Evolutionary conservation across 2,329 filamentous ascomycete genomes (phyloP).

Genomic region (Arthroderma sp.): DNA sequence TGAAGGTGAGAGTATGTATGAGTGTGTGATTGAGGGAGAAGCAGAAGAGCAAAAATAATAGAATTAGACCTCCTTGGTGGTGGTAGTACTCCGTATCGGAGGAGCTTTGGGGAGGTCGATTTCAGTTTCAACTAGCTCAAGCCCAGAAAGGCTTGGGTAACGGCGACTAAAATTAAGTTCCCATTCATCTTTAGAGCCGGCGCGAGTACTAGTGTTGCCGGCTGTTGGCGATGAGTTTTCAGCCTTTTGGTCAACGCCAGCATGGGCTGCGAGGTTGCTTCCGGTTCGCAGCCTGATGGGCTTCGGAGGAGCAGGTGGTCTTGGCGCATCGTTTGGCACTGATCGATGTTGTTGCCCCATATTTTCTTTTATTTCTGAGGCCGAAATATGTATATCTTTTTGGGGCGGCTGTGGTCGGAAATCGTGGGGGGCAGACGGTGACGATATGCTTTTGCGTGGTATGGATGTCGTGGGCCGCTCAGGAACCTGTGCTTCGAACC

Average conservation of each 20-base stretch:
- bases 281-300: slow-evolving; percentile 45
- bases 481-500: slow-evolving; percentile 13
- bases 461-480: slow-evolving; percentile 8
- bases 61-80: slow-evolving; percentile 26
- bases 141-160: slow-evolving; percentile 69
- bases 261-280: slow-evolving; percentile 14
- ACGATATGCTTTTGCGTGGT: slow-evolving; percentile 6
- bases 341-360: slow-evolving; percentile 15
- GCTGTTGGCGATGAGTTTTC: not conserved
- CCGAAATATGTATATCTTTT: slow-evolving; percentile 3
- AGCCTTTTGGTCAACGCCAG: slow-evolving; percentile 8
- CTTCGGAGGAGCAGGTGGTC: slow-evolving; percentile 47
- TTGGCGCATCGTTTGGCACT: slow-evolving; percentile 20
- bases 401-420: slow-evolving; percentile 2
- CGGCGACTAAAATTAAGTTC: slow-evolving; percentile 65
- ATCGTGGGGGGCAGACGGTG: slow-evolving; percentile 2
- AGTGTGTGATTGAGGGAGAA: not conserved
- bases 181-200: slow-evolving; percentile 43
- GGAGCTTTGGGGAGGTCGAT: slow-evolving; percentile 28
- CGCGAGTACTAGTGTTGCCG: not conserved
- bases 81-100: slow-evolving; percentile 22
- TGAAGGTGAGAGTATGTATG: not conserved
- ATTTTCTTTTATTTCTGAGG: slow-evolving; percentile 1
- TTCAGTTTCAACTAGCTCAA: slow-evolving; percentile 78
- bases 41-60: not conserved